Evolutionary conservation across 306 rosid genomes (phyloP).

Genomic region (Prosopis cineraria): DNA sequence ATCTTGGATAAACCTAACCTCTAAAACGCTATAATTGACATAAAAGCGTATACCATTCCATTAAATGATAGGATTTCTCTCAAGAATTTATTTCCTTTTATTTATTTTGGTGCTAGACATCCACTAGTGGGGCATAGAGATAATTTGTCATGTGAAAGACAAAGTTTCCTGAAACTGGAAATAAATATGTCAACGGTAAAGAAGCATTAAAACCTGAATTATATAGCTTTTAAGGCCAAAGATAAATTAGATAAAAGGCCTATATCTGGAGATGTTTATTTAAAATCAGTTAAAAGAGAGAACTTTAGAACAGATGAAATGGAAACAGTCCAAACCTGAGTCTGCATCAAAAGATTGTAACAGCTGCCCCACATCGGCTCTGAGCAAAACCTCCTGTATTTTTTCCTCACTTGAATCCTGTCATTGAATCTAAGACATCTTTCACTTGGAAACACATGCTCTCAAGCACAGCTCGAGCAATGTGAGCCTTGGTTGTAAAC

Average conservation of each 20-base stretch:
- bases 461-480: conserved; percentile 91
- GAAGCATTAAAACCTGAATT: conserved; percentile 6
- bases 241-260: not conserved
- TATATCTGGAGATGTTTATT: not conserved
- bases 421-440: conserved; percentile 88
- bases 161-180: not conserved
- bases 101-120: too few species aligned
- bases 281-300: conserved; percentile 12
- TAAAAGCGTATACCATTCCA: too few species aligned
- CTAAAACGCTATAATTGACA: too few species aligned
- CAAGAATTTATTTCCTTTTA: too few species aligned
- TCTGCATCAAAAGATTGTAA: conserved; percentile 82
- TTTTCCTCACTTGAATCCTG: conserved; percentile 54
- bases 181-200: not conserved
- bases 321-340: conserved; percentile 66
- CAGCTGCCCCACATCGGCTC: conserved; percentile 91
- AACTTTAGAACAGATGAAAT: conserved; percentile 9
- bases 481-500: conserved; percentile 78
- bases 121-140: not conserved
- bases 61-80: too few species aligned
- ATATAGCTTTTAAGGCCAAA: too few species aligned
- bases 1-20: too few species aligned
- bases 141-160: not conserved
- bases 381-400: conserved; percentile 56
- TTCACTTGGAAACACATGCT: conserved; percentile 90